A percentile compares a stretch with the other conserved stretches of the same genome.
These are phyloP conservation scores for Pestalotiopsis sp. DNA, from an alignment of 2,329 filamentous ascomycete genomes.

Conservation along the genomic window DNA sequence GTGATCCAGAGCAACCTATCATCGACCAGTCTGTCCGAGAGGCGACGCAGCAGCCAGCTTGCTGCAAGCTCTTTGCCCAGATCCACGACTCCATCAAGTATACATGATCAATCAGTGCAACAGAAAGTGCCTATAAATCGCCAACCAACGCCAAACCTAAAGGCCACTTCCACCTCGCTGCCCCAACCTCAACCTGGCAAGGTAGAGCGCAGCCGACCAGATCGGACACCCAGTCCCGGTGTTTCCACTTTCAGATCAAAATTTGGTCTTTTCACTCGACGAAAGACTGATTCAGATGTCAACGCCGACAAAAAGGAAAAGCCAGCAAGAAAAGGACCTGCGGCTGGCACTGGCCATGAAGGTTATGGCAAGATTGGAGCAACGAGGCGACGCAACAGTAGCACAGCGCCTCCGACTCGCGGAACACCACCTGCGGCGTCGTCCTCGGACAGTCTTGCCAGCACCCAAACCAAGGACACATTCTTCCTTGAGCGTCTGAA, in stretches of 20 bases:
- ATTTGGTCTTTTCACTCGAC: constrained; percentile 79
- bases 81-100: constrained; percentile 36
- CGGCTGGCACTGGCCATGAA: constrained; percentile 93
- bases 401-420: constrained; percentile 50
- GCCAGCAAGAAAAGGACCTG: constrained; percentile 72
- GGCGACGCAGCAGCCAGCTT: constrained; percentile 44
- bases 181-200: constrained; percentile 26
- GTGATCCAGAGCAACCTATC: constrained; percentile 67
- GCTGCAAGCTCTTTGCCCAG: constrained; percentile 36
- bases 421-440: constrained; percentile 46
- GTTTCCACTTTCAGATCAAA: constrained; percentile 62
- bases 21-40: constrained; percentile 50
- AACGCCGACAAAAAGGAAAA: constrained; percentile 60
- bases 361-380: constrained; percentile 72
- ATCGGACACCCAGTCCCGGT: constrained; percentile 57
- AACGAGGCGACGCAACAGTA: constrained; percentile 65
- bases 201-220: constrained; percentile 29
- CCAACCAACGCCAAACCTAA: constrained; percentile 38
- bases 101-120: constrained; percentile 32
- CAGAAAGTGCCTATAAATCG: constrained; percentile 33
- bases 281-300: constrained; percentile 63
- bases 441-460: constrained; percentile 51
- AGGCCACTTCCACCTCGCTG: constrained; percentile 17
- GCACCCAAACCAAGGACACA: constrained; percentile 49
- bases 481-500: constrained; percentile 66